Conservation (phyloP, 768 basidiomycete species). For the Lepiota subincarnata region DNA sequence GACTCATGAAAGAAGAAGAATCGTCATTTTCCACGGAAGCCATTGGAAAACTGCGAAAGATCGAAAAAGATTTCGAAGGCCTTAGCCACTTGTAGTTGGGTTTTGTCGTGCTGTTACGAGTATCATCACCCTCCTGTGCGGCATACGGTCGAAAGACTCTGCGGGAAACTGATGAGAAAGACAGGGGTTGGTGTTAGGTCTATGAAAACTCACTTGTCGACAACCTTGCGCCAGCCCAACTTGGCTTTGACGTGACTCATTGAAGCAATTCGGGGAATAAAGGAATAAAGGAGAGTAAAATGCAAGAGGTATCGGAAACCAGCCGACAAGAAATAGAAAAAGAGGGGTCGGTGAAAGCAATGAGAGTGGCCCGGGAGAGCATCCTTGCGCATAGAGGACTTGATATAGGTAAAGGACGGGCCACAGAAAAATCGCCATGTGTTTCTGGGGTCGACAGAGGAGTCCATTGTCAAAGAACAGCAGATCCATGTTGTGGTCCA, state of each 20-base stretch:
- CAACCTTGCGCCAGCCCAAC: neutral
- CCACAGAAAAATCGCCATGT: too few species aligned
- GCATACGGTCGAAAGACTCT: slow-evolving; percentile 3
- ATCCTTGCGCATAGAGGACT: neutral
- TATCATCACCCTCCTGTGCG: neutral
- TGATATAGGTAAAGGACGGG: neutral
- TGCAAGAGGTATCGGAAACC: neutral
- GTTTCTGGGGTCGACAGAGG: too few species aligned
- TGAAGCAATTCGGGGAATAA: neutral
- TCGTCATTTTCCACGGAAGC: neutral
- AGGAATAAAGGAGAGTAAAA: neutral
- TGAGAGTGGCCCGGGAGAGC: neutral
- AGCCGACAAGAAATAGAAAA: neutral
- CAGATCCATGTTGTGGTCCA: too few species aligned
- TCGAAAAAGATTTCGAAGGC: neutral
- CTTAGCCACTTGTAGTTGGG: neutral
- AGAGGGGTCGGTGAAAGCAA: neutral
- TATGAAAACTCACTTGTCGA: neutral
- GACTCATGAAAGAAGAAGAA: slow-evolving; percentile 9
- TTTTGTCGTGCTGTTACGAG: neutral
- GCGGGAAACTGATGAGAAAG: neutral
- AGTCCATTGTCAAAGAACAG: too few species aligned
- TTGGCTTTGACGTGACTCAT: slow-evolving; percentile 4
- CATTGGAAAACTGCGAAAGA: neutral
- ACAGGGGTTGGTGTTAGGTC: neutral